phyloP scores from a whole-genome alignment of 1,139 yeast genomes.

The Magnusiomyces magnusii region DNA sequence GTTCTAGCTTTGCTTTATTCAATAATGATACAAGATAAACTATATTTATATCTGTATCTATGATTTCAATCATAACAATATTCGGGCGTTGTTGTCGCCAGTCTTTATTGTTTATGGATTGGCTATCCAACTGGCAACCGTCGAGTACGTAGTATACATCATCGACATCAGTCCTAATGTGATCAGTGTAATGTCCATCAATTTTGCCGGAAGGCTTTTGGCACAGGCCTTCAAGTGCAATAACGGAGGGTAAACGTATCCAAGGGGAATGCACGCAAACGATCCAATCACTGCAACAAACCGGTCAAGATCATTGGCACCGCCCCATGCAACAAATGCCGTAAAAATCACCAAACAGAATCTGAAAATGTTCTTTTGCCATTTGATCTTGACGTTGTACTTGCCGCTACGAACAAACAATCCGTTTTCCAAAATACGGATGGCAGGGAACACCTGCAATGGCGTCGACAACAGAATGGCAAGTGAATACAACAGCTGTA shows the following conservation, averaged over 20 bases:
- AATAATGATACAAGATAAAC: too few relatives aligned
- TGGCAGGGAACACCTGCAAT: slow-evolving; percentile 83
- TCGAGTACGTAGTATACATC: slow-evolving; percentile 53
- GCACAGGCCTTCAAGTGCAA: slow-evolving; percentile 50
- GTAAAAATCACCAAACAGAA: slow-evolving; percentile 55
- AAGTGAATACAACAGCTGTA: slow-evolving; percentile 74
- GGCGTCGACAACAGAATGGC: slow-evolving; percentile 92
- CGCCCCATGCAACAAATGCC: slow-evolving; percentile 60
- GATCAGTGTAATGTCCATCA: slow-evolving; percentile 37
- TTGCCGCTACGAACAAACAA: slow-evolving; percentile 62
- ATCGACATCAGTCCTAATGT: slow-evolving; percentile 44
- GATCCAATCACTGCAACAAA: slow-evolving; percentile 92
- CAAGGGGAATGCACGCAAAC: slow-evolving; percentile 91
- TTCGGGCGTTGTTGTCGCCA: too few relatives aligned
- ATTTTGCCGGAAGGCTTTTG: slow-evolving; percentile 24
- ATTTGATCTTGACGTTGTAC: slow-evolving; percentile 57
- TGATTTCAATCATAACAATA: too few relatives aligned
- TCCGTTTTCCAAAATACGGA: slow-evolving; percentile 67
- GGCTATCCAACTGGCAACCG: slow-evolving; percentile 37
- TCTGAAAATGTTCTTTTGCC: slow-evolving; percentile 77
- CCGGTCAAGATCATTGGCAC: slow-evolving; percentile 69
- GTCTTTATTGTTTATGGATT: too few relatives aligned
- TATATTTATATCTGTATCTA: too few relatives aligned
- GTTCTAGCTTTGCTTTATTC: too few relatives aligned
- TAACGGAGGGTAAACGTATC: slow-evolving; percentile 88